Percentiles rank a stretch among this genome's conserved stretches.
phyloP scores from a whole-genome alignment of 352 stramenopile species.

The Globisporangium irregulare region DNA sequence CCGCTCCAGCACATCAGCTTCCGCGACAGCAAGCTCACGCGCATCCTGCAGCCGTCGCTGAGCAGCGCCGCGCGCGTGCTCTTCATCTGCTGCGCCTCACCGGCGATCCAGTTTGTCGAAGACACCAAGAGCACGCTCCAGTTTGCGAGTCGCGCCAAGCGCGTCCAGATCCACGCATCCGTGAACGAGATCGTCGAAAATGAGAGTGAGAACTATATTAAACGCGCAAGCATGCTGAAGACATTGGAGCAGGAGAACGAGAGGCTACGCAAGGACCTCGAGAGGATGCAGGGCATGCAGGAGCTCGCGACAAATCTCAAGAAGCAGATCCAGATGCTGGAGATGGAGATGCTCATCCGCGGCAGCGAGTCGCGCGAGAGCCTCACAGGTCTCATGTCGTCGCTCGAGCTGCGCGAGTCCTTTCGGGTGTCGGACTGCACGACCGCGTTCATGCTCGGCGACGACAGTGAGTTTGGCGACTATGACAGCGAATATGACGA shows the following conservation, averaged over 20 bases:
- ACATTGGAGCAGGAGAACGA: conserved; percentile 46
- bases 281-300: conserved; percentile 31
- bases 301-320: conserved; percentile 28
- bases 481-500: conserved; percentile 7
- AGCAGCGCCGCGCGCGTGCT: conserved; percentile 11
- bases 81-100: conserved; percentile 22
- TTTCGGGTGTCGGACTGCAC: conserved; percentile 10
- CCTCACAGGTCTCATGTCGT: conserved; percentile 21
- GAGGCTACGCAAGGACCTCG: conserved; percentile 33
- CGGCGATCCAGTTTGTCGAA: conserved; percentile 6
- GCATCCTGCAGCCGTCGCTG: conserved; percentile 23
- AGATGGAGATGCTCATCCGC: conserved; percentile 20
- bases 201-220: neutral
- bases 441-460: conserved; percentile 5
- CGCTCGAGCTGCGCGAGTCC: conserved; percentile 17
- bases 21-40: conserved; percentile 26
- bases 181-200: conserved; percentile 35
- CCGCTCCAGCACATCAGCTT: conserved; percentile 16
- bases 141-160: conserved; percentile 14
- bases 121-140: conserved; percentile 17
- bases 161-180: conserved; percentile 22
- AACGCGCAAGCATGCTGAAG: conserved; percentile 15
- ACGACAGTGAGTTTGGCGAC: neutral
- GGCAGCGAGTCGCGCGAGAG: conserved; percentile 12
- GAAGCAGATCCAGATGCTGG: conserved; percentile 35